Base-by-base conservation (phyloP, 2,329 filamentous ascomycete genomes). In the Pseudonectria buxi region DNA sequence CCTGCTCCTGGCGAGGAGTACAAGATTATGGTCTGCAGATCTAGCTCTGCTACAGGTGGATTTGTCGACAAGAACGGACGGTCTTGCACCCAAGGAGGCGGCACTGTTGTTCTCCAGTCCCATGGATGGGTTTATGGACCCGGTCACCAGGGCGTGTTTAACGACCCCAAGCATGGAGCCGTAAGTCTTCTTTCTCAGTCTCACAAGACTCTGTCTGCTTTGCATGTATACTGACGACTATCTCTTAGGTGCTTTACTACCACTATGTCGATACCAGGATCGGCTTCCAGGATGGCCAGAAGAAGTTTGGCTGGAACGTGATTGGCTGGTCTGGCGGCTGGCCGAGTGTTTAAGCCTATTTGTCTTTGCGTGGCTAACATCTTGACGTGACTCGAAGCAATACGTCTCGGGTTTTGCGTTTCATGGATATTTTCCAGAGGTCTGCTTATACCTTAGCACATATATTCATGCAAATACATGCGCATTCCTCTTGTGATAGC, bases 91-190 rank as follows among this genome's bases (percentile, higher is more conserved):
- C 61, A 63, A 2, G 76, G 80, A 24, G 79, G 80, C 7, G 81
- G 81, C 2, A 79, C 74, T 0, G 61, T 74, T 4, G 71, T 85
- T 1, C 63, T 84, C 0, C 67, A 70, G 43, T 74, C 68, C 11
- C 77, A 84, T 45, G 73, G 59, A 6, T 71, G 59, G 16, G 67
- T 81, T 0, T 84, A 83, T 46, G 79, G 73, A 22, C 79, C 80
- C 12, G 80, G 80, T 41, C 78, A 78, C 26, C 78, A 83, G 53
- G 60, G 60, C 6, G 57, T 64, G 10, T 57, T 57, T 26, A 39
- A 53, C 16, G 58, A 63, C 30, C 57, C 41, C 26, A 35, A 27
- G 1, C 26, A 39, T 26, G 41, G 41, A 27, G 18, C 35, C 6
- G 41, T 41, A 28, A 35, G 41, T 38, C 10, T 18, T 14, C 10